Base-by-base conservation (phyloP, 1,139 yeast genomes). In the Lodderomyces margitis region DNA sequence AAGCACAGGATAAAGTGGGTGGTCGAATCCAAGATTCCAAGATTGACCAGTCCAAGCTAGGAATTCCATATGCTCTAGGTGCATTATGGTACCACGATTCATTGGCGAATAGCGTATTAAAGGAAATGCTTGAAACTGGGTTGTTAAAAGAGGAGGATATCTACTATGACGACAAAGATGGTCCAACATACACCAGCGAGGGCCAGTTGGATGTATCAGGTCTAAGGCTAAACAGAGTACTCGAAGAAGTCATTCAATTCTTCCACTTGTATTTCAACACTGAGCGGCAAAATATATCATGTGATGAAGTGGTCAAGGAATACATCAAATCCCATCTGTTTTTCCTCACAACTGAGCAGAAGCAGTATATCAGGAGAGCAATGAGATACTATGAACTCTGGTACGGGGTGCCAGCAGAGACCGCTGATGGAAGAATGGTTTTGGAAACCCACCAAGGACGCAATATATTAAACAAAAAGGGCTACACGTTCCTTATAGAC, bases 1-100 rank as follows among this genome's bases (percentile, higher is more conserved):
- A 78, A 52, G 81, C 80, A 3, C 78, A 76, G 53, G 68, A 68
- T 50, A 57, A 73, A 20, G 47, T 75, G 23, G 82, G 82, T 4
- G 82, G 81, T 4, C 54, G 81, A 38, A 56, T 75, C 37, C 47
- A 49, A 36, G 53, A 64, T n/a, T 66, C 71, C 7, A 62, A 64
- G 39, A 49, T 56, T 15, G 48, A 53, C 1, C 54, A 56, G 34
- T 65, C 72, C 11, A 60, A 60, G 39, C 42, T 66, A 9, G 75
- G 74, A 1, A 53, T 55, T 19, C 42, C 53, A 5, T 83, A 83
- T 55, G 96, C 88, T 59, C 51, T 87, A 16, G 96, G 96, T 0
- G 96, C 95, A 0, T 78, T 91, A 3, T 88, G 96, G 96, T 84
- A 85, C 53, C 96, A 88, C 57, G 96, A 87, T 53, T 79, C 88